These are phyloP conservation scores for Aspergillus quadricinctus DNA, from an alignment of 2,329 filamentous ascomycete species.

Conservation along the genomic window DNA sequence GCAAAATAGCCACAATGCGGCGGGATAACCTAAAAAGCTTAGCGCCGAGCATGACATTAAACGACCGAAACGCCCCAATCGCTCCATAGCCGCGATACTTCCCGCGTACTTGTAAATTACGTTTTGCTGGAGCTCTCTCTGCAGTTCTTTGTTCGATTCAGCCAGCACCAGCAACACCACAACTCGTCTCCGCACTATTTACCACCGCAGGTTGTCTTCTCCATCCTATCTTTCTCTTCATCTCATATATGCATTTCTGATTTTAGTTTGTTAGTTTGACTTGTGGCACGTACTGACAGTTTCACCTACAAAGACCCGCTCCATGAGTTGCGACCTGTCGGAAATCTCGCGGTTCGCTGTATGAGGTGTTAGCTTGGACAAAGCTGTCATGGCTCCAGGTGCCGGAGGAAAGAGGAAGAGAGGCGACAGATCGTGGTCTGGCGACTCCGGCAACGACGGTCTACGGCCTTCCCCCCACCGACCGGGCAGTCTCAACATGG, in stretches of 20 bases:
- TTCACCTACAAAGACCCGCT: slow-evolving; percentile 16
- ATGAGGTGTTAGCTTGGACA: slow-evolving; percentile 22
- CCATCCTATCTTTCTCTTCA: not conserved
- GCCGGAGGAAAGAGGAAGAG: slow-evolving; percentile 54
- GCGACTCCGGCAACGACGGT: slow-evolving; percentile 38
- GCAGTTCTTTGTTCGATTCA: slow-evolving; percentile 4
- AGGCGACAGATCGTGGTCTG: slow-evolving; percentile 42
- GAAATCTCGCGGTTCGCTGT: slow-evolving; percentile 21
- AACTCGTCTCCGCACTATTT: slow-evolving; percentile 10
- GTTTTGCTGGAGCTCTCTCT: slow-evolving; percentile 1
- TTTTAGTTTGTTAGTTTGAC: not conserved
- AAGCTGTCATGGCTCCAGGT: slow-evolving; percentile 47
- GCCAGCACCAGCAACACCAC: slow-evolving; percentile 2
- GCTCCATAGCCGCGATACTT: slow-evolving; percentile 4
- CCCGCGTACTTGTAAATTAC: slow-evolving; percentile 2
- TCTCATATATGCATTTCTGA: not conserved
- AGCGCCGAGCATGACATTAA: slow-evolving; percentile 3
- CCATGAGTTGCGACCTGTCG: slow-evolving; percentile 30
- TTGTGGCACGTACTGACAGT: not conserved
- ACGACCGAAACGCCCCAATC: slow-evolving; percentile 10
- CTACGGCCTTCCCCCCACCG: slow-evolving; percentile 45
- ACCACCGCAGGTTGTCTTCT: slow-evolving; percentile 10
- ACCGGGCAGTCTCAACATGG: slow-evolving; percentile 47
- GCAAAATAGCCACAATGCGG: not conserved
- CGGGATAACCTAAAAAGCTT: slow-evolving; percentile 4